Evolutionary conservation across 345 rosid genomes (phyloP).

Genomic region (Erucastrum elatum): DNA sequence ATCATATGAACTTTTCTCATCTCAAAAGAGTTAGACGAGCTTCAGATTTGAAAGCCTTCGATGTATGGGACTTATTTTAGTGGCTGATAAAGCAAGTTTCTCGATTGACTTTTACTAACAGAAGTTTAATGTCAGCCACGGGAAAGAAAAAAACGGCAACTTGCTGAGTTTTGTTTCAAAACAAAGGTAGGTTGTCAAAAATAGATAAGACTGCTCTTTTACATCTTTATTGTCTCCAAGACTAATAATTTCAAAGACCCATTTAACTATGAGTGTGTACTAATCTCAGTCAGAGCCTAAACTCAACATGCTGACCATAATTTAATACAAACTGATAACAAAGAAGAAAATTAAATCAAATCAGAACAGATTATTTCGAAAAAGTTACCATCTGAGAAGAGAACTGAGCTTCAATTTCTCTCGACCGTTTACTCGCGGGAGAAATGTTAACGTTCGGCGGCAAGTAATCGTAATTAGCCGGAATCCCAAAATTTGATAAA

Average conservation of each 20-base stretch:
- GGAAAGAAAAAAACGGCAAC: conserved; percentile 17
- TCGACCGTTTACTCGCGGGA: conserved; percentile 44
- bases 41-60: not conserved
- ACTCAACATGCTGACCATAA: conserved; percentile 13
- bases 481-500: conserved; percentile 50
- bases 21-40: not conserved
- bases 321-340: not conserved
- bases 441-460: conserved; percentile 50
- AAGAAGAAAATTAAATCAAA: not conserved
- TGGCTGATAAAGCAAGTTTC: not conserved
- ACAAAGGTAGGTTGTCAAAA: conserved; percentile 36
- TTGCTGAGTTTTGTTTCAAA: conserved; percentile 22
- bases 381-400: conserved; percentile 48
- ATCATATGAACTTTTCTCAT: not conserved
- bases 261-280: not conserved
- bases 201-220: conserved; percentile 27
- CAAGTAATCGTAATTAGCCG: conserved; percentile 49
- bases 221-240: conserved; percentile 23
- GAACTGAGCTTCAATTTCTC: conserved; percentile 35
- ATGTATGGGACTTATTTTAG: not conserved
- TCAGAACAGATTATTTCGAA: not conserved
- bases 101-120: not conserved
- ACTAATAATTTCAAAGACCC: not conserved
- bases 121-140: not conserved
- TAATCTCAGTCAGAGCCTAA: conserved; percentile 21